Evolutionary conservation across 495 filamentous ascomycete species (phyloP).

Genomic region (Pyronema domesticum): DNA sequence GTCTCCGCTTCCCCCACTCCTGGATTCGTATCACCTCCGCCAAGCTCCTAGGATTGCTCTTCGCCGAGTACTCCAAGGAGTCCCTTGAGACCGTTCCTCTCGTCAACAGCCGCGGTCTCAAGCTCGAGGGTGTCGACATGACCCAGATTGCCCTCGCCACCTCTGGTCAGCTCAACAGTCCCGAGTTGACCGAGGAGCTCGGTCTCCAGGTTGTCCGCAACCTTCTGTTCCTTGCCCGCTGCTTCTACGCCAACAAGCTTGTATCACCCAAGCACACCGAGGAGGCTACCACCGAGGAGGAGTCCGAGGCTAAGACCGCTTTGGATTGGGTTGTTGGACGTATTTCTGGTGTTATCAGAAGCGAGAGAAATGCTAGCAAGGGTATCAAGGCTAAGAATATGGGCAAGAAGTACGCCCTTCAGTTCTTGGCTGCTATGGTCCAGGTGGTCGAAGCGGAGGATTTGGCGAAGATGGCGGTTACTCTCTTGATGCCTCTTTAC

Average conservation of each 20-base stretch:
- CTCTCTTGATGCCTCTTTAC: conserved; percentile 61
- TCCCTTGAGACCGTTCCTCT: conserved; percentile 45
- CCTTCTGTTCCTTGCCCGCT: conserved; percentile 53
- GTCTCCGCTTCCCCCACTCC: conserved; percentile 52
- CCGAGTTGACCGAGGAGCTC: conserved; percentile 46
- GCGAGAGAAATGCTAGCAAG: conserved; percentile 47
- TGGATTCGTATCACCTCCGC: conserved; percentile 62
- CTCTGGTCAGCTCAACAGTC: conserved; percentile 46
- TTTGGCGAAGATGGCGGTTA: conserved; percentile 38
- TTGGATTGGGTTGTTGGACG: conserved; percentile 57
- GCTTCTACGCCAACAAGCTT: conserved; percentile 45
- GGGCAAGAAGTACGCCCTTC: conserved; percentile 53
- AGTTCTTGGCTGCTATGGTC: conserved; percentile 46
- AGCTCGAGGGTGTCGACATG: conserved; percentile 46
- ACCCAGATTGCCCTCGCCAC: conserved; percentile 44
- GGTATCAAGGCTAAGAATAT: conserved; percentile 2
- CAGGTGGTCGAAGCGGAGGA: conserved; percentile 38
- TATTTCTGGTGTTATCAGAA: conserved; percentile 57
- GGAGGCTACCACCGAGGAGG: conserved; percentile 8
- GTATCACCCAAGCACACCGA: conserved; percentile 29
- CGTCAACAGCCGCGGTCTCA: conserved; percentile 48
- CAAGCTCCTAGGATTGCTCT: conserved; percentile 54
- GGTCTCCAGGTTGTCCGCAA: conserved; percentile 58
- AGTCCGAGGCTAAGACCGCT: conserved; percentile 28
- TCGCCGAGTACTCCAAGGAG: conserved; percentile 56